Conservation (phyloP, 2,329 filamentous ascomycete genomes). For the Talaromyces sp. region DNA sequence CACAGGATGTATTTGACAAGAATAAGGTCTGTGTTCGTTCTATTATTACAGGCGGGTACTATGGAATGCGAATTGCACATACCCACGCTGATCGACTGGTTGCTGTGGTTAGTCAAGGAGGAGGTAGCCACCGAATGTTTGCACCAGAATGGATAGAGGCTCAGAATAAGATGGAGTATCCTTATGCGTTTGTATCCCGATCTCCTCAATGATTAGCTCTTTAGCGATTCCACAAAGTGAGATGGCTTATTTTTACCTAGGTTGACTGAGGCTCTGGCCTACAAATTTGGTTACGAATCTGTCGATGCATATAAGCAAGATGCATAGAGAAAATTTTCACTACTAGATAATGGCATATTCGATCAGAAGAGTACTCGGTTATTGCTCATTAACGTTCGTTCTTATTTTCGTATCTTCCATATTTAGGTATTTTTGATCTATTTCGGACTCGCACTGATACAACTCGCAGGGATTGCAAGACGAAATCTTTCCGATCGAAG, state of each 20-base stretch:
- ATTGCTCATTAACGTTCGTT: neutral
- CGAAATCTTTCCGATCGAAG: neutral
- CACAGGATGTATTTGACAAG: neutral
- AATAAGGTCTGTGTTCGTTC: neutral
- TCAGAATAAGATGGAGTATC: neutral
- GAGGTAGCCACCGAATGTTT: neutral
- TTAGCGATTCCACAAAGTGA: neutral
- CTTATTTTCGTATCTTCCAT: too few relatives aligned
- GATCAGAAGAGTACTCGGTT: neutral
- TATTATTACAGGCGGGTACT: neutral
- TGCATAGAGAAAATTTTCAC: neutral
- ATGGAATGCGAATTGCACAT: neutral
- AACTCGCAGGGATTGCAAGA: neutral
- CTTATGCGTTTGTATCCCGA: neutral
- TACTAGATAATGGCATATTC: neutral
- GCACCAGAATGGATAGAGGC: neutral
- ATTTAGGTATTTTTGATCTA: neutral
- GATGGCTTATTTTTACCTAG: neutral
- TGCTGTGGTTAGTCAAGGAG: neutral
- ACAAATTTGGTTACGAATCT: neutral
- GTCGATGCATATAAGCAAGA: neutral
- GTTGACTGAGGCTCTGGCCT: neutral
- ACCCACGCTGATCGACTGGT: neutral
- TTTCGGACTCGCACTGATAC: neutral
- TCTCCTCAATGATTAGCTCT: neutral